These are phyloP conservation scores for Clonostachys solani DNA, from an alignment of 2,329 filamentous ascomycete species.

Conservation along the genomic window DNA sequence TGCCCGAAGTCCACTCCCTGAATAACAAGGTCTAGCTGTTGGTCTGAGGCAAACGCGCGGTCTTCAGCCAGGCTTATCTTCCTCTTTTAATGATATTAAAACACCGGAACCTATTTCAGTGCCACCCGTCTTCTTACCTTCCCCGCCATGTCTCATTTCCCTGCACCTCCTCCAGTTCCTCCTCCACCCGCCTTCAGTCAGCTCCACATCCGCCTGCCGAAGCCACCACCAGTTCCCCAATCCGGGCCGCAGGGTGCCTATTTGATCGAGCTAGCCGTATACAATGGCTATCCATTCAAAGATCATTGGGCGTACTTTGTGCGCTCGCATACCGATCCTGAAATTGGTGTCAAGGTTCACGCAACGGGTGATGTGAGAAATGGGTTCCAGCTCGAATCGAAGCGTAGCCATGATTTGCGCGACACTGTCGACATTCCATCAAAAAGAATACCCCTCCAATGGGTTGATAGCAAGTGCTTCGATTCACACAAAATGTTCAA, in stretches of 20 bases:
- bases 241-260: constrained; percentile 12
- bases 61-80: too few relatives aligned
- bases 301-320: constrained; percentile 29
- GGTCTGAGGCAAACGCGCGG: too few relatives aligned
- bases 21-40: too few relatives aligned
- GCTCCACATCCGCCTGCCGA: too few relatives aligned
- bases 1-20: too few relatives aligned
- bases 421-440: constrained; percentile 7
- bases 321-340: constrained; percentile 5
- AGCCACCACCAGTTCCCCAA: not conserved
- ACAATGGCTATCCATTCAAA: constrained; percentile 23
- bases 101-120: too few relatives aligned
- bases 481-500: constrained; percentile 18
- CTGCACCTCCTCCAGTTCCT: too few relatives aligned
- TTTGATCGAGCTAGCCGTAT: constrained; percentile 19
- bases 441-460: constrained; percentile 19
- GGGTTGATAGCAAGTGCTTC: constrained; percentile 15
- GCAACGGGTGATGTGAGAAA: constrained; percentile 21
- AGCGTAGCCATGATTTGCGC: constrained; percentile 16
- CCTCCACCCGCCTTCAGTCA: too few relatives aligned
- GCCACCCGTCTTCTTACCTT: too few relatives aligned
- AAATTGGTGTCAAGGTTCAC: constrained; percentile 19
- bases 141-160: too few relatives aligned
- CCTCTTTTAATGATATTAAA: too few relatives aligned
- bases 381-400: constrained; percentile 21